These are phyloP conservation scores for Chlamydomonas eustigma DNA, from an alignment of 139 green algal genomes.

Conservation along the genomic window DNA sequence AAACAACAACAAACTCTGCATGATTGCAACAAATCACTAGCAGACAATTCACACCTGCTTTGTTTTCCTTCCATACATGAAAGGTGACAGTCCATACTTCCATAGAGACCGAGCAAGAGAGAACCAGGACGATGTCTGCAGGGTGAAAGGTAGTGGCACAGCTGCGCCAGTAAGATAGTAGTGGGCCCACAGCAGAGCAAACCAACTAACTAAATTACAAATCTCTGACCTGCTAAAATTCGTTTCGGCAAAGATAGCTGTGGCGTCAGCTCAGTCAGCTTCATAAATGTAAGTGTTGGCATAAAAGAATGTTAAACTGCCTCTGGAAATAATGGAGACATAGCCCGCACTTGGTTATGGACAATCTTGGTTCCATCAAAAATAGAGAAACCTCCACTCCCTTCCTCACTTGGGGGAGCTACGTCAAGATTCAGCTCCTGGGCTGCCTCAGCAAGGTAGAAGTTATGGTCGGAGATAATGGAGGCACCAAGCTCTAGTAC, in stretches of 20 bases:
- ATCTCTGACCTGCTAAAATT: too few species aligned
- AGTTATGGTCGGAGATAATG: slow-evolving; percentile 42
- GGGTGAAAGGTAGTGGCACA: too few species aligned
- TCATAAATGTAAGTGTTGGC: too few species aligned
- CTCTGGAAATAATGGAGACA: too few species aligned
- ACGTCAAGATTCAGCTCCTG: slow-evolving; percentile 6
- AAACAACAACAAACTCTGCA: too few species aligned
- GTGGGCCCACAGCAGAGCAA: too few species aligned
- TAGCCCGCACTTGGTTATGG: slow-evolving; percentile 26
- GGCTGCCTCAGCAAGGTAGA: slow-evolving; percentile 26
- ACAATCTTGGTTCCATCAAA: slow-evolving; percentile 42
- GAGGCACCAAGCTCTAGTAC: slow-evolving; percentile 42
- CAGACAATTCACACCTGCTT: background rate
- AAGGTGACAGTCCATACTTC: background rate
- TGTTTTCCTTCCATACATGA: background rate
- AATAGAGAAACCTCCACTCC: slow-evolving; percentile 24
- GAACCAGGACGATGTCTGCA: background rate
- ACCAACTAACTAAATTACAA: too few species aligned
- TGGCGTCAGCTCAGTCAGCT: too few species aligned
- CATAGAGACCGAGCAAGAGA: background rate
- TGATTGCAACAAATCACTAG: too few species aligned
- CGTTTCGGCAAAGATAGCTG: too few species aligned
- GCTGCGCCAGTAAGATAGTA: too few species aligned
- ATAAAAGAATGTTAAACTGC: too few species aligned
- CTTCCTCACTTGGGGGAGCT: background rate